Evolutionary conservation across 2,329 filamentous ascomycete genomes (phyloP), one percentile per base, ranked within the genome.

Genomic region (Podosphaera aphanis): DNA sequence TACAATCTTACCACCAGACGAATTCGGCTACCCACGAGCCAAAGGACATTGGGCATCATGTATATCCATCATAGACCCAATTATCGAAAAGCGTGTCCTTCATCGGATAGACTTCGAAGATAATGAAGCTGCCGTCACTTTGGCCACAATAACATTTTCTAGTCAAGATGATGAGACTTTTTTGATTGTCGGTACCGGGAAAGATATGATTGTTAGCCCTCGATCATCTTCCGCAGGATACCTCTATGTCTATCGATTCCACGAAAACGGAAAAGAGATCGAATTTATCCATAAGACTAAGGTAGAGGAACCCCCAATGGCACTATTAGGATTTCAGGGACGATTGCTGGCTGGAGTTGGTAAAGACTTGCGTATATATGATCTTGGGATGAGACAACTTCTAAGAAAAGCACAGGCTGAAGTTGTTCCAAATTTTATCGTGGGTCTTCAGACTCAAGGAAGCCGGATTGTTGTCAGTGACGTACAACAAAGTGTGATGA

Each of bases 201-300:
- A 93, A 61, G 83, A 98, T 59, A 77, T 95, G 67, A 68, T 79
- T 15, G 71, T 86, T 47, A 83, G 71, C 51, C 85, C 86, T 8
- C 73, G 79, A 44, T 78, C 77, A 44, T 86, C 74, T 52, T 75
- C 71, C 0, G 77, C 77, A 49, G 90, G 88, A 0, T 93, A 79
- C 53, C 82, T 98, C 31, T 83, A 94, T 56, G 81, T 95, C 21
- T 98, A 94, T 62, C 77, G 84, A 37, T 83, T 98, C 60, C 73
- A 80, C 44, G 80, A 92, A 43, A 76, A 84, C 50, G 92, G 92
- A n/a, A 77, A 76, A 46, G 77, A 84, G 55, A 71, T 98, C 15
- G 83, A 94, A 57, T 90, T 95, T 48, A 86, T 94, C 50, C 90
- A 98, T 64, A 94, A 94, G 62, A 98, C 92, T 0, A 84, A 85